phyloP scores from a whole-genome alignment of 2,329 filamentous ascomycete species.

The Pseudocercospora vitis region DNA sequence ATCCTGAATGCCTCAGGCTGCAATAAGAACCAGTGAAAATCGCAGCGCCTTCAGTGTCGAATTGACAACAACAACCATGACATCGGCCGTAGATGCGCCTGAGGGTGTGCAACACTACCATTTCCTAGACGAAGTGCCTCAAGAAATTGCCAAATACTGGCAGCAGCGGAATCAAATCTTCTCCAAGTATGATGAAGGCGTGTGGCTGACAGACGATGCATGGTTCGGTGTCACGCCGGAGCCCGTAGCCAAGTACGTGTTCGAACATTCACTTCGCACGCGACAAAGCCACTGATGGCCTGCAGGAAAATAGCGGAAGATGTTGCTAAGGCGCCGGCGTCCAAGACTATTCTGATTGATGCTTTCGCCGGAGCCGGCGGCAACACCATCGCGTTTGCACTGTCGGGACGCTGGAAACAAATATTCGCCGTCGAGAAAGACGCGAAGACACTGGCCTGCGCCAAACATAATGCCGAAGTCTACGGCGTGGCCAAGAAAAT shows the following conservation, averaged over 20 bases:
- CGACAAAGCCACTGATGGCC: conserved; percentile 35
- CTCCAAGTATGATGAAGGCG: conserved; percentile 78
- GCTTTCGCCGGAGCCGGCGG: conserved; percentile 89
- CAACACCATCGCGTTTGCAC: conserved; percentile 92
- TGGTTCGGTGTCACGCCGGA: conserved; percentile 98
- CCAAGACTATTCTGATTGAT: conserved; percentile 73
- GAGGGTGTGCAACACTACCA: conserved; percentile 75
- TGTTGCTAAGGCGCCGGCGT: conserved; percentile 56
- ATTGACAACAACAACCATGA: conserved; percentile 13
- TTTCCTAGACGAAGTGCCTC: conserved; percentile 68
- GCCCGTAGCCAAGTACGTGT: conserved; percentile 73
- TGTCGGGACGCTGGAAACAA: conserved; percentile 72
- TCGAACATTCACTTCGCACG: conserved; percentile 7
- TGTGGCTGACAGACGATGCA: conserved; percentile 87
- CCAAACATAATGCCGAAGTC: conserved; percentile 84
- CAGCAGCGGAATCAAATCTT: conserved; percentile 86
- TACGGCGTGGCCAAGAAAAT: conserved; percentile 79
- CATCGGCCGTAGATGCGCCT: conserved; percentile 44
- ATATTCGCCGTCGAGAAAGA: conserved; percentile 90
- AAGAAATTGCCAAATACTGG: conserved; percentile 90
- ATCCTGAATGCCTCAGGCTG: too few relatives aligned
- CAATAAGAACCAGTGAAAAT: neutral
- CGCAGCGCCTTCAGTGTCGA: too few relatives aligned
- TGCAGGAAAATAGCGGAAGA: conserved; percentile 74
- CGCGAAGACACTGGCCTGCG: conserved; percentile 76